Percentiles rank a stretch among this genome's conserved stretches.
These are phyloP conservation scores for Juncus effusus DNA, from an alignment of 176 grass and related monocot species.

Conservation along the genomic window DNA sequence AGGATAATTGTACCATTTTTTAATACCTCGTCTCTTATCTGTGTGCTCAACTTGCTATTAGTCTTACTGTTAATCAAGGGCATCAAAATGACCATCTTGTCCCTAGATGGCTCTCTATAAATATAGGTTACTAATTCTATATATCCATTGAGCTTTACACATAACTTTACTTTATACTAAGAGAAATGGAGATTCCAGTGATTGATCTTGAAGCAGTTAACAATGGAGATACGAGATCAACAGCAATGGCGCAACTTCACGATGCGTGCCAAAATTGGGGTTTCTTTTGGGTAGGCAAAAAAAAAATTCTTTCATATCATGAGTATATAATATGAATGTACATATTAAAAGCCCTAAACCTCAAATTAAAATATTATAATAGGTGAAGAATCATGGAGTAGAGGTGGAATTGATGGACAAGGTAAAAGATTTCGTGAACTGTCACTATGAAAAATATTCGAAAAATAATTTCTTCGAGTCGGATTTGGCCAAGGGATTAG, in stretches of 20 bases:
- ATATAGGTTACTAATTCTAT: constrained; percentile 16
- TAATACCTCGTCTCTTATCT: too few relatives aligned
- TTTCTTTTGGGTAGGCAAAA: constrained; percentile 64
- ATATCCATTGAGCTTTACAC: constrained; percentile 6
- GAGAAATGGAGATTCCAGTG: constrained; percentile 58
- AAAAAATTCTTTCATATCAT: background rate
- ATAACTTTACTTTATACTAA: constrained; percentile 10
- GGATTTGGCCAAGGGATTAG: constrained; percentile 43
- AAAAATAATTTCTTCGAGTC: constrained; percentile 57
- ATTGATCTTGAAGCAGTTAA: constrained; percentile 51
- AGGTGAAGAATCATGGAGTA: constrained; percentile 86
- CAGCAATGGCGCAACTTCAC: constrained; percentile 51
- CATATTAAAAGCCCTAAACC: background rate
- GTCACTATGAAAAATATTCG: constrained; percentile 58
- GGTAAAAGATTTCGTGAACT: constrained; percentile 60
- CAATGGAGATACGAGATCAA: constrained; percentile 34
- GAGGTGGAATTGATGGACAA: constrained; percentile 57
- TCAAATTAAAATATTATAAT: constrained; percentile 5
- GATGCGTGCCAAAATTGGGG: constrained; percentile 62
- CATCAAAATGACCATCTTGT: constrained; percentile 5
- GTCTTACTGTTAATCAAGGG: too few relatives aligned
- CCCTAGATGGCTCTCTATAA: constrained; percentile 18
- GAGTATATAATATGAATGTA: background rate
- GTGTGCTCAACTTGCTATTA: too few relatives aligned
- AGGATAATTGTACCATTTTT: too few relatives aligned